These are phyloP conservation scores for Hemisphaericaspora xylofermentans DNA, from an alignment of 1,139 yeast genomes.

Conservation along the genomic window DNA sequence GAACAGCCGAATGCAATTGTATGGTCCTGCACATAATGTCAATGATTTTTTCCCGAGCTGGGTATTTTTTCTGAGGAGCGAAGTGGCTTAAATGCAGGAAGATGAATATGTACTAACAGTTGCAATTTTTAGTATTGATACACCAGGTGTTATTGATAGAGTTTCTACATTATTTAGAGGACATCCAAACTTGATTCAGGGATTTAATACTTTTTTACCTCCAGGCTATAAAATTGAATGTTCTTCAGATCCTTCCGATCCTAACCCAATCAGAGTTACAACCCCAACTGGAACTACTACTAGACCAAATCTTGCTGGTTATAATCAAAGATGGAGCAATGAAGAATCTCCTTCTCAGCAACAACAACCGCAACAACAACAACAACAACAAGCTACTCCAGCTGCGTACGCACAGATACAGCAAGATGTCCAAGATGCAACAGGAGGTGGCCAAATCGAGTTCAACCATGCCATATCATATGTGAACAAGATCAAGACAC, in stretches of 20 bases:
- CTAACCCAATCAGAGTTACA: conserved; percentile 89
- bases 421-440: conserved; percentile 20
- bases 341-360: conserved; percentile 19
- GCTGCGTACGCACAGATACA: conserved; percentile 21
- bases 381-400: conserved; percentile 18
- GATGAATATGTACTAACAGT: conserved; percentile 9
- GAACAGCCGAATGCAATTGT: background rate
- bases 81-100: conserved; percentile 2
- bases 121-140: conserved; percentile 65
- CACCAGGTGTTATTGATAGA: conserved; percentile 97
- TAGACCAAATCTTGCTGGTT: conserved; percentile 48
- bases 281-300: conserved; percentile 92
- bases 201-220: conserved; percentile 94
- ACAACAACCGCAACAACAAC: conserved; percentile 17
- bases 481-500: conserved; percentile 91
- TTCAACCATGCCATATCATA: conserved; percentile 96
- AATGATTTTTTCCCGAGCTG: too few species aligned
- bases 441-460: conserved; percentile 74
- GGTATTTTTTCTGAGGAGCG: too few species aligned
- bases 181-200: conserved; percentile 90
- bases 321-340: conserved; percentile 27
- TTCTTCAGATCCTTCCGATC: conserved; percentile 84
- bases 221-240: conserved; percentile 96
- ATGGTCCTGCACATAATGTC: background rate
- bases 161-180: conserved; percentile 90